Evolutionary conservation across 345 rosid genomes (phyloP).

Genomic region (Camelina neglecta): DNA sequence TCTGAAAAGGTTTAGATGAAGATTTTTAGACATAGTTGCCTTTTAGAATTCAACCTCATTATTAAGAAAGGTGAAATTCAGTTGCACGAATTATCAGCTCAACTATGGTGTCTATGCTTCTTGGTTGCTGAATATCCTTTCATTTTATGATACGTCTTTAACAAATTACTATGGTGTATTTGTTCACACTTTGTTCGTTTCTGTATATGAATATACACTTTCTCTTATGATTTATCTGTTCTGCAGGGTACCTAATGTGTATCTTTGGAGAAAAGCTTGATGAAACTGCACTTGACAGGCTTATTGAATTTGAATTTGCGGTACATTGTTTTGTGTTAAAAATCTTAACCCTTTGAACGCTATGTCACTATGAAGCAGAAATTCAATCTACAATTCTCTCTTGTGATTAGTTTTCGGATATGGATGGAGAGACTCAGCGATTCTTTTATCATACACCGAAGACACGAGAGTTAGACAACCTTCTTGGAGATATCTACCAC

Average conservation of each 20-base stretch:
- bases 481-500: conserved; percentile 95
- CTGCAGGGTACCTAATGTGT: conserved; percentile 87
- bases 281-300: conserved; percentile 55
- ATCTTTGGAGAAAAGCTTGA: conserved; percentile 76
- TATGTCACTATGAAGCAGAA: conserved; percentile 18
- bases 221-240: conserved; percentile 13
- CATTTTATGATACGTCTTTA: conserved; percentile 15
- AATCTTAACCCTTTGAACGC: not conserved
- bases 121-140: conserved; percentile 31
- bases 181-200: conserved; percentile 22
- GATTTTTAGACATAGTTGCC: conserved; percentile 9
- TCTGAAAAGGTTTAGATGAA: not conserved
- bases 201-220: conserved; percentile 14
- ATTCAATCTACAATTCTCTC: not conserved
- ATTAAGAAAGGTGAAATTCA: conserved; percentile 10
- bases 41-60: not conserved
- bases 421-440: conserved; percentile 70
- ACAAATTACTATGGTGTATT: conserved; percentile 1
- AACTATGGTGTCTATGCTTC: conserved; percentile 35
- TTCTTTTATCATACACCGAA: conserved; percentile 86
- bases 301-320: conserved; percentile 72
- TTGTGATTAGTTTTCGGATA: conserved; percentile 69
- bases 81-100: conserved; percentile 23
- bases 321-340: conserved; percentile 49
- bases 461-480: conserved; percentile 83